phyloP scores from a whole-genome alignment of 176 grass and related monocot genomes.

The Oryza glumipatula region DNA sequence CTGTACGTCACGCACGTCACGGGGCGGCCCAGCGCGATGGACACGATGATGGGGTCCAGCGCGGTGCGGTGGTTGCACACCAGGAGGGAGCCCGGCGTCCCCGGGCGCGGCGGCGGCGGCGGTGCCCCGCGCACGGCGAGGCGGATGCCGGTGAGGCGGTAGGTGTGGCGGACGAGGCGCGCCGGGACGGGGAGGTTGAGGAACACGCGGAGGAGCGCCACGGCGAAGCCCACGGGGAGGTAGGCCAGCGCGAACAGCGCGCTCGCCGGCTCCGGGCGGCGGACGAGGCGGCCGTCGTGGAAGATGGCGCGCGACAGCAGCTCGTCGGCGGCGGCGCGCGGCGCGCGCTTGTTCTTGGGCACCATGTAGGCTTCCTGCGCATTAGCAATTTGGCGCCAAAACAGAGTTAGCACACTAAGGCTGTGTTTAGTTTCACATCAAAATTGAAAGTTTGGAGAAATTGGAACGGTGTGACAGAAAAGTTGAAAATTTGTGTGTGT shows the following conservation, averaged over 20 bases:
- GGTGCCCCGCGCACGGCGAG: slow-evolving; percentile 62
- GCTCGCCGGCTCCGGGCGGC: slow-evolving; percentile 54
- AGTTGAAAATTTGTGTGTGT: too few species aligned
- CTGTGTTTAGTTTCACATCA: too few species aligned
- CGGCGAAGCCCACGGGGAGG: slow-evolving; percentile 66
- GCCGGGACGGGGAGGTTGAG: slow-evolving; percentile 61
- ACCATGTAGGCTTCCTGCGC: slow-evolving; percentile 91
- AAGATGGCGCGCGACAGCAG: slow-evolving; percentile 62
- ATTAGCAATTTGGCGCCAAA: background rate
- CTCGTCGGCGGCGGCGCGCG: slow-evolving; percentile 42
- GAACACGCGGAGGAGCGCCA: slow-evolving; percentile 78
- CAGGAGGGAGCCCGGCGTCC: slow-evolving; percentile 58
- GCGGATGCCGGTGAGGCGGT: slow-evolving; percentile 69
- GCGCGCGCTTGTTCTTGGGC: slow-evolving; percentile 51
- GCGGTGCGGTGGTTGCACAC: slow-evolving; percentile 94
- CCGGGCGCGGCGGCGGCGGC: slow-evolving; percentile 41
- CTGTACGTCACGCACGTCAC: slow-evolving; percentile 77
- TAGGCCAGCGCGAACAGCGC: slow-evolving; percentile 69
- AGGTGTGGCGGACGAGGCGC: slow-evolving; percentile 63
- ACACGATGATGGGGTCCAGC: slow-evolving; percentile 80
- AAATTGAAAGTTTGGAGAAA: too few species aligned
- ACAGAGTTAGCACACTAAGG: too few species aligned
- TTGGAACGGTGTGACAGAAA: too few species aligned
- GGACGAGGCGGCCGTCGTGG: slow-evolving; percentile 90
- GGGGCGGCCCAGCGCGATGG: slow-evolving; percentile 63